Percentiles rank a stretch among this genome's conserved stretches.
Evolutionary conservation across 306 rosid genomes (phyloP).

Genomic region (Cicer judaicum): DNA sequence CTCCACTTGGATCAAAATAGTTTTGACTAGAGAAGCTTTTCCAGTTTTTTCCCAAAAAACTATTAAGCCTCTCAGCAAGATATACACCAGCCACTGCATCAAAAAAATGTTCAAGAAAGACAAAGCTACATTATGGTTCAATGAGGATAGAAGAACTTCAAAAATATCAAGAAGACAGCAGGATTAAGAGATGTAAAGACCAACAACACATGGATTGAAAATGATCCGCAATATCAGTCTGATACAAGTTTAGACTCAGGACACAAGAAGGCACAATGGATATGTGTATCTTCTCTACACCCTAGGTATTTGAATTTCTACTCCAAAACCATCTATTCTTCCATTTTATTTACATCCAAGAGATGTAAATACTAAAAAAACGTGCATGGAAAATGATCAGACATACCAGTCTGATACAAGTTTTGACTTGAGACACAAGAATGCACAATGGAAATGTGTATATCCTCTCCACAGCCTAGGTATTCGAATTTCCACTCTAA

Average conservation of each 20-base stretch:
- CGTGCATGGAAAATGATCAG: neutral
- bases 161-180: neutral
- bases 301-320: neutral
- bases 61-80: conserved; percentile 80
- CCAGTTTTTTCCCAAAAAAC: conserved; percentile 70
- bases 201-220: neutral
- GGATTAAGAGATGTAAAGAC: conserved; percentile 21
- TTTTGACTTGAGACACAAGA: neutral
- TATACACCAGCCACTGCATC: conserved; percentile 90
- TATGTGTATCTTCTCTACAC: neutral
- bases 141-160: conserved; percentile 23
- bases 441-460: neutral
- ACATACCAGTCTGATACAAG: neutral
- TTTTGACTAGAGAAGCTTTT: conserved; percentile 81
- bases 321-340: neutral
- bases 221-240: neutral
- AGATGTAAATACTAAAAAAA: conserved; percentile 12
- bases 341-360: neutral
- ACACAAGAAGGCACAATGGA: neutral
- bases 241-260: neutral
- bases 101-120: conserved; percentile 43
- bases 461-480: neutral
- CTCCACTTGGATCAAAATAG: conserved; percentile 85
- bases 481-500: neutral
- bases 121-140: conserved; percentile 8